Evolutionary conservation across 2,329 filamentous ascomycete genomes (phyloP), one percentile per base, ranked within the genome.

Genomic region (Rutstroemia sp.): DNA sequence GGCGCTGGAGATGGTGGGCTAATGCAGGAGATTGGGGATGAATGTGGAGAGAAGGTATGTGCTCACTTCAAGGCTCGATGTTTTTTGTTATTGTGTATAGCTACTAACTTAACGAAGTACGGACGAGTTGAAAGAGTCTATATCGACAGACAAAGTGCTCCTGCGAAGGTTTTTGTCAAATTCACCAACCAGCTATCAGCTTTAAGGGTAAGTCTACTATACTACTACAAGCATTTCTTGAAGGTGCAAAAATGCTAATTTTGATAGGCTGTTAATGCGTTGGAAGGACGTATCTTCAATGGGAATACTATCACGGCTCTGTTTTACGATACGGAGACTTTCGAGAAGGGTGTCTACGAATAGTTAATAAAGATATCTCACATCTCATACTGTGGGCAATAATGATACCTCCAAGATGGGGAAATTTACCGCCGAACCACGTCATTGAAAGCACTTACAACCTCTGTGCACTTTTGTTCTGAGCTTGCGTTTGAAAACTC

Each of bases 11-110:
- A 79, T 54, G 77, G 76, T 12, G 83, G 83, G 0, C 74, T 99
- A 51, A 86, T 92, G 64, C 92, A 97, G 73, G 92, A 96, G 70
- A 96, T 99, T 71, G 94, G 94, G 6, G 90, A 96, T 67, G 90
- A 95, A 69, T 96, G 95, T 71, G 86, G 85, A 50, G 83, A 90
- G 62, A 91, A 92, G 78, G 82, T 86, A 67, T 62, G 68, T 61
- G 12, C 14, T 46, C 7, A 14, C 3, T 46, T 23, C 10, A 12
- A 14, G 42, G 12, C 21, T 46, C 21, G 42, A 21, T 21, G 8
- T 18, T 23, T 23, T 3, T 5, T n/a, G 30, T 27, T 49, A 55
- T 59, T 52, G 61, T 34, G 21, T 19, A 19, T 38, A 14, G 16
- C 48, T 14, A 37, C 55, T 57, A 34, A 54, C 37, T 25, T 44